A percentile compares a stretch with the other conserved stretches of the same genome.
phyloP scores from a whole-genome alignment of 192 early-diverging fungal genomes.

The Endogone sp. region DNA sequence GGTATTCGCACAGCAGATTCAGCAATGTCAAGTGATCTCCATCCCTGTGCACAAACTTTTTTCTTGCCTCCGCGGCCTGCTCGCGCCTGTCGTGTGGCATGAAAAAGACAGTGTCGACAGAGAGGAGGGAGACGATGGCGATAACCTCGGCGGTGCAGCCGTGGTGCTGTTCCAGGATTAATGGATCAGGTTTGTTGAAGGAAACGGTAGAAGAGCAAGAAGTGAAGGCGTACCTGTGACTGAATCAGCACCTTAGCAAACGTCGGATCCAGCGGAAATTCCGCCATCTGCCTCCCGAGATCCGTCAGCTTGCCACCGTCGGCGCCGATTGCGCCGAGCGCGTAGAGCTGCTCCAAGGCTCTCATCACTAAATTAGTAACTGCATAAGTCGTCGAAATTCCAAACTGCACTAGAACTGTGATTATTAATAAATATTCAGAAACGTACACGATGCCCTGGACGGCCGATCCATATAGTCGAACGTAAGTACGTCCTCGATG shows the following conservation, averaged over 20 bases:
- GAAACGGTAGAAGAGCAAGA: no score
- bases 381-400: no score
- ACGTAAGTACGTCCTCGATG: slow-evolving; percentile 80
- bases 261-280: slow-evolving; percentile 88
- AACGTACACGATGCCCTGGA: slow-evolving; percentile 58
- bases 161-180: slow-evolving; percentile 25
- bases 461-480: slow-evolving; percentile 96
- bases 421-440: no score
- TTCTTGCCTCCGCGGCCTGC: slow-evolving; percentile 72
- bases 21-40: slow-evolving; percentile 94
- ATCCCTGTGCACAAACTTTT: slow-evolving; percentile 76
- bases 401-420: no score
- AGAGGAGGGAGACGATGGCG: slow-evolving; percentile 85
- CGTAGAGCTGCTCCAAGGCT: slow-evolving; percentile 86
- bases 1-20: slow-evolving; percentile 78
- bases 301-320: slow-evolving; percentile 74
- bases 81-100: slow-evolving; percentile 87
- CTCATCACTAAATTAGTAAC: slow-evolving; percentile 74
- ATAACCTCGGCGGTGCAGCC: slow-evolving; percentile 87
- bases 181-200: no score
- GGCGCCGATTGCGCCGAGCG: slow-evolving; percentile 76
- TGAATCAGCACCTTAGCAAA: slow-evolving; percentile 87
- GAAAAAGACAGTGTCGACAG: slow-evolving; percentile 89
- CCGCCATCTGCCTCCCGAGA: slow-evolving; percentile 79
- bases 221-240: no score